These are phyloP conservation scores for Fusarium phyllophilum DNA, from an alignment of 2,329 filamentous ascomycete genomes.

Conservation along the genomic window DNA sequence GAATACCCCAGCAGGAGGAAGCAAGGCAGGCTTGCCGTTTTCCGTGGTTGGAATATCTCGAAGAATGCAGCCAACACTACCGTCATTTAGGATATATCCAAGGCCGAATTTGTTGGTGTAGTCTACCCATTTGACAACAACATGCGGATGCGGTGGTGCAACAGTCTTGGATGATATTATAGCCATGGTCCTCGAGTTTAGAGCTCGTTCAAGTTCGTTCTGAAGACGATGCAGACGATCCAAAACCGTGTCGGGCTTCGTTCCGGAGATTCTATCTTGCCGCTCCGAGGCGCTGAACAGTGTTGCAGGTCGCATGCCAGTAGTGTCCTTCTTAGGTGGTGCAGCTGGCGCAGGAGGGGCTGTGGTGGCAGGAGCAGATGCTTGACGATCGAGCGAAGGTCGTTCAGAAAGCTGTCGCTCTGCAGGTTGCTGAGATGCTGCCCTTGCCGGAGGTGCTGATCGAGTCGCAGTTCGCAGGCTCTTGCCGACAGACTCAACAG, in stretches of 20 bases:
- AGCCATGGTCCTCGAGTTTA: slow-evolving; percentile 72
- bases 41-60: slow-evolving; percentile 65
- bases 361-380: slow-evolving; percentile 33
- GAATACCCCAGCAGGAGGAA: slow-evolving; percentile 77
- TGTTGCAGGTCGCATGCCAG: slow-evolving; percentile 54
- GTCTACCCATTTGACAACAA: slow-evolving; percentile 85
- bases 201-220: slow-evolving; percentile 68
- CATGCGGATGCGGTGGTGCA: slow-evolving; percentile 66
- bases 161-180: slow-evolving; percentile 65
- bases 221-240: slow-evolving; percentile 66
- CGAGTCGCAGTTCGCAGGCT: slow-evolving; percentile 45
- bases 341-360: slow-evolving; percentile 39
- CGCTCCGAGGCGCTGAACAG: slow-evolving; percentile 67
- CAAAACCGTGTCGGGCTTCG: slow-evolving; percentile 67
- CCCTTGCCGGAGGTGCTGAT: slow-evolving; percentile 42
- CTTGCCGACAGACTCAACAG: slow-evolving; percentile 38
- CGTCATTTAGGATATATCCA: slow-evolving; percentile 85
- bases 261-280: slow-evolving; percentile 60
- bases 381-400: slow-evolving; percentile 42
- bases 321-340: slow-evolving; percentile 43
- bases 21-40: slow-evolving; percentile 59
- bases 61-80: slow-evolving; percentile 78
- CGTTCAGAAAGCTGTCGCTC: slow-evolving; percentile 39
- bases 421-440: slow-evolving; percentile 43
- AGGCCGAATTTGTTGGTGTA: slow-evolving; percentile 89